Evolutionary conservation across 2,329 filamentous ascomycete species (phyloP), one percentile per base, ranked within the genome.

Genomic region (Aureobasidium sp.): DNA sequence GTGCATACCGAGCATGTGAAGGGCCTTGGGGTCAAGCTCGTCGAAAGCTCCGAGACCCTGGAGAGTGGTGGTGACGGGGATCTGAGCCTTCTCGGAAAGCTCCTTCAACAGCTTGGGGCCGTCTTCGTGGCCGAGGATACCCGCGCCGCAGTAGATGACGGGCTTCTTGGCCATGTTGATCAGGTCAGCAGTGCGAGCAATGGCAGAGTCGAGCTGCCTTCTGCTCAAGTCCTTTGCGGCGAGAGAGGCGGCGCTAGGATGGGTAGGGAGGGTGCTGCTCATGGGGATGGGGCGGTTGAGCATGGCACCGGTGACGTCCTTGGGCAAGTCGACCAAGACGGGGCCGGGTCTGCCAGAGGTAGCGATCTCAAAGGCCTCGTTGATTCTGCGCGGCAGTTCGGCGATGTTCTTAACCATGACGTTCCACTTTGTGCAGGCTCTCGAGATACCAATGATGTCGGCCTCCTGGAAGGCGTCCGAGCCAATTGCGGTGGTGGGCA

Each of bases 1-100:
- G 79, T 97, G 93, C 94, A 97, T 97, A 65, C 94, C 94, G 31
- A 97, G 85, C 94, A 99, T 99, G 78, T 97, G 92, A 55, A 97
- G 82, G 46, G 92, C 88, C 82, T 96, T 96, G 66, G 90, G 85
- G 70, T 97, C 90, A 13, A 94, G 83, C 78, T 97, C 94, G 69
- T 97, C 92, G 66, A 88, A 97, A 23, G 85, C 90, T 68, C 94
- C 94, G 9, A 99, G 84, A 67, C 92, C 94, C 70, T 96, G 92
- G 7, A 99, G 85, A 58, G 94, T 96, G 27, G 94, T 97, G 17
- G 93, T 96, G 43, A 99, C 94, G 53, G 94, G 94, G 65, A 97
- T 95, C 62, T 85, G 87, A 35, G 86, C 84, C 82, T 95, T 96
- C 43, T 97, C 90, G 1, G 91, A 79, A n/a, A 97, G 82, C 73